These are phyloP conservation scores for Chlamydomonas asymmetrica DNA, from an alignment of 139 green algal species.

Conservation along the genomic window DNA sequence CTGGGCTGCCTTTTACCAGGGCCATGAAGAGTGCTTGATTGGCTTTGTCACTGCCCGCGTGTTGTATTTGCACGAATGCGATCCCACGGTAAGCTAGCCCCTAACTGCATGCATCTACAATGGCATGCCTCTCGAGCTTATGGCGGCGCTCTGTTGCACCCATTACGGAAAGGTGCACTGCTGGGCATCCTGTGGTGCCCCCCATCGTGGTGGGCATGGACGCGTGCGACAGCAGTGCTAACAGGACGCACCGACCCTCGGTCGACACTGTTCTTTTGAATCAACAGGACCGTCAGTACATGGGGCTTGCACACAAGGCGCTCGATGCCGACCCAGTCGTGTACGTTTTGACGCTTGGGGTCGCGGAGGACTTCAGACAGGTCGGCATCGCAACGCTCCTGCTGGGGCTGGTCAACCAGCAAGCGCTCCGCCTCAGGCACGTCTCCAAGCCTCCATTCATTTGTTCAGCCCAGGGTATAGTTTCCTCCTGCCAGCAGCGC, in stretches of 20 bases:
- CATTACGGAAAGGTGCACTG: too few relatives aligned
- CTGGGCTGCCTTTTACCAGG: slow-evolving; percentile 30
- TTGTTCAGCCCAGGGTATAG: too few relatives aligned
- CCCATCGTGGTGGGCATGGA: too few relatives aligned
- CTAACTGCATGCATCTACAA: too few relatives aligned
- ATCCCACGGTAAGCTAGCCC: slow-evolving; percentile 43
- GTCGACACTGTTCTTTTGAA: too few relatives aligned
- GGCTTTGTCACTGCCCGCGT: slow-evolving; percentile 53
- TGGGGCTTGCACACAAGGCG: slow-evolving; percentile 27
- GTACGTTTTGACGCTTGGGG: slow-evolving; percentile 61
- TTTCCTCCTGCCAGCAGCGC: too few relatives aligned
- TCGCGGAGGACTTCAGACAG: slow-evolving; percentile 27
- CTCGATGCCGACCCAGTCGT: slow-evolving; percentile 32
- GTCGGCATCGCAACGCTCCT: slow-evolving; percentile 36
- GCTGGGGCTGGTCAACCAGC: slow-evolving; percentile 35
- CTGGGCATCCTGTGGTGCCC: too few relatives aligned
- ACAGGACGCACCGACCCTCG: too few relatives aligned
- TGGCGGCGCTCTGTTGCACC: too few relatives aligned
- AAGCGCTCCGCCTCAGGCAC: slow-evolving; percentile 26
- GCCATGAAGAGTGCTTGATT: slow-evolving; percentile 43
- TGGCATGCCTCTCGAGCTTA: too few relatives aligned
- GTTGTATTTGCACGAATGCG: slow-evolving; percentile 43
- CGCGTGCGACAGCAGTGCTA: too few relatives aligned
- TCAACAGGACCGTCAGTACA: slow-evolving; percentile 38
- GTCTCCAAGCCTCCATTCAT: too few relatives aligned